A percentile compares a stretch with the other conserved stretches of the same genome.
phyloP scores from a whole-genome alignment of 2,329 filamentous ascomycete genomes.

The Diaporthe ampelina region DNA sequence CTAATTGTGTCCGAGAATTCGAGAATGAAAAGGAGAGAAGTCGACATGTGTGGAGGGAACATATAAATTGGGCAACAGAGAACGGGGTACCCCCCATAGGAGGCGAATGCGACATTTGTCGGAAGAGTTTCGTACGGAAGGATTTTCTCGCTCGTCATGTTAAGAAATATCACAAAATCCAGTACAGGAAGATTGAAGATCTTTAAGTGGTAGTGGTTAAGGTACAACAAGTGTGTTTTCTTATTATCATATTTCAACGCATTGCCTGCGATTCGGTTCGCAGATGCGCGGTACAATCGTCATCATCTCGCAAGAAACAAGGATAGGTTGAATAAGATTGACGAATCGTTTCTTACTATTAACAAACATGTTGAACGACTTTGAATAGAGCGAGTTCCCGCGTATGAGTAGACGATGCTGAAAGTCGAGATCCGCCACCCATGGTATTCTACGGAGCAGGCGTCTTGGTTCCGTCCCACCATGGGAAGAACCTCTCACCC shows the following conservation, averaged over 20 bases:
- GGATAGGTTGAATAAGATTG: too few species aligned
- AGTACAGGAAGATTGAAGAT: neutral
- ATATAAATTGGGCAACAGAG: neutral
- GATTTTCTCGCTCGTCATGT: neutral
- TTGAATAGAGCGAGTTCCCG: too few species aligned
- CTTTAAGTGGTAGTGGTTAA: neutral
- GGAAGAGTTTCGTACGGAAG: neutral
- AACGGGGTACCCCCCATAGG: neutral
- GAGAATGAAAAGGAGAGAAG: neutral
- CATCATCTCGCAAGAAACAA: neutral
- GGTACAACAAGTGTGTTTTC: neutral
- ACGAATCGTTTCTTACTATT: too few species aligned
- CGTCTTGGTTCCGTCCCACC: constrained; percentile 28
- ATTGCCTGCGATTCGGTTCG: neutral
- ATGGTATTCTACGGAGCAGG: constrained; percentile 1
- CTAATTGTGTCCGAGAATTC: neutral
- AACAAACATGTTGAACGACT: too few species aligned
- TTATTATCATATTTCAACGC: neutral
- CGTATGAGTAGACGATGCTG: too few species aligned
- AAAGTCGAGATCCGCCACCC: too few species aligned
- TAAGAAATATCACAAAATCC: neutral
- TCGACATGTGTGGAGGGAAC: neutral
- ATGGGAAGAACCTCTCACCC: constrained; percentile 32
- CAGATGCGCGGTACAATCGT: neutral
- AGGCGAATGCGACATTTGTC: neutral